A percentile compares a stretch with the other conserved stretches of the same genome.
phyloP scores from a whole-genome alignment of 306 rosid genomes.

The Lotus japonicus region DNA sequence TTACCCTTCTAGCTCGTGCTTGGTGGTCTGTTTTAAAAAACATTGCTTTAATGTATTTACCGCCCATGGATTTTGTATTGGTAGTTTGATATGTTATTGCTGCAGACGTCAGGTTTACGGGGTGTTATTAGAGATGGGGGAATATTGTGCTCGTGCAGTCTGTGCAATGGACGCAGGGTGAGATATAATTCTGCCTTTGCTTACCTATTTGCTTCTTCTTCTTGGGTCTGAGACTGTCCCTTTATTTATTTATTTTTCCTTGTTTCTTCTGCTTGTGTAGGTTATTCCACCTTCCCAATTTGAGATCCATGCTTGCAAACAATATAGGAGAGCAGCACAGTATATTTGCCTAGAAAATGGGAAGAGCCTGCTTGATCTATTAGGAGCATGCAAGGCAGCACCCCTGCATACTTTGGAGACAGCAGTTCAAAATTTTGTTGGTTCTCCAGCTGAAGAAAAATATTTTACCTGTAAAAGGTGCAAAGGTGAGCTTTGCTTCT shows the following conservation, averaged over 20 bases:
- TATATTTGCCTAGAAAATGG: slow-evolving; percentile 93
- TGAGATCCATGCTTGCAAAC: slow-evolving; percentile 91
- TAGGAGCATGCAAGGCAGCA: slow-evolving; percentile 62
- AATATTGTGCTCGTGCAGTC: slow-evolving; percentile 72
- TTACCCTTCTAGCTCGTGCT: background rate
- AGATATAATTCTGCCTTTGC: slow-evolving; percentile 32
- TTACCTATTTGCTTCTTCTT: slow-evolving; percentile 13
- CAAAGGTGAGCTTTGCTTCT: slow-evolving; percentile 52
- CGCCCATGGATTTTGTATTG: background rate
- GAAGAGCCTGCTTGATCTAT: slow-evolving; percentile 75
- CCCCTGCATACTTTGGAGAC: slow-evolving; percentile 63
- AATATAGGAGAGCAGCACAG: slow-evolving; percentile 81
- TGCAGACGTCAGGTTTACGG: slow-evolving; percentile 69
- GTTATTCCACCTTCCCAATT: slow-evolving; percentile 87
- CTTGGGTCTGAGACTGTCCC: slow-evolving; percentile 1
- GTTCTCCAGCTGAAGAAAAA: slow-evolving; percentile 59
- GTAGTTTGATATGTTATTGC: slow-evolving; percentile 2
- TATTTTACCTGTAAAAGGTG: slow-evolving; percentile 69
- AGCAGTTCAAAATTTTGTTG: slow-evolving; percentile 57
- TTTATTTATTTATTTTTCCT: slow-evolving; percentile 1
- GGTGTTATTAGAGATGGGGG: slow-evolving; percentile 82
- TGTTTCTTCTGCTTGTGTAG: slow-evolving; percentile 27
- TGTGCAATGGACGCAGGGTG: slow-evolving; percentile 77
- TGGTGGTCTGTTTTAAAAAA: background rate
- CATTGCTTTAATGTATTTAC: background rate